Base-by-base conservation (phyloP, 228 moss, liverwort and hornwort genomes). In the Sphagnum magellanicum region DNA sequence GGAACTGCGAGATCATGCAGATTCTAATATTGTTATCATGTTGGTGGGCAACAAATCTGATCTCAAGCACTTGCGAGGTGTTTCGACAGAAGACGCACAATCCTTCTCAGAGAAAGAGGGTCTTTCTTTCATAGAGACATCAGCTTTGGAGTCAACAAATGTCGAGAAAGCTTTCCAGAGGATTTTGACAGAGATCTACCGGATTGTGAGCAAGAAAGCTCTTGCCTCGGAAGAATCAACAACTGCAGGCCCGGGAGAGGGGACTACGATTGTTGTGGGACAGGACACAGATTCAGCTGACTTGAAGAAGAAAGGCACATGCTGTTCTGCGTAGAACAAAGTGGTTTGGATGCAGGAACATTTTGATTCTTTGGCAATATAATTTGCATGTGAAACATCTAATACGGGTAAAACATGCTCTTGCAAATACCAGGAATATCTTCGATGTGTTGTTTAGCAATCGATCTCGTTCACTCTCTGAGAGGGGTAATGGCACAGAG, bases 181-280 rank as follows among this genome's bases (percentile, higher is more conserved):
- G 71, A 78, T 78, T 67, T 71, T 78, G 71, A 78, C 78, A 64
- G 78, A 74, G 74, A 83, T 83, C 16, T 83, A 83, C 10, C 77
- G 80, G 49, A 83, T 83, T 50, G 83, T 83, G 77, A 83, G 83
- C 77, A 83, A 83, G 79, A 83, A 83, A 6, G 83, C 83, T 15
- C 67, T 83, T 74, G 83, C 83, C 12, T 83, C 83, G 0, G 83
- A 83, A 49, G 83, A 83, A 73, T 76, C 74, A 59, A 70, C 80
- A 32, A 80, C 77, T 0, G 78, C 74, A 60, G 78, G 78, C 49
- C 78, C 78, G 16, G 78, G 78, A 71, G 79, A 80, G 68, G 83
- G 83, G 50, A 79, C 83, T 58, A 83, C 77, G 53, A 69, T 69
- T 5, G 80, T 83, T 4, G 80, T 80, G 8, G 79, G 79, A 15